These are phyloP conservation scores for Epipyxis sp. DNA, from an alignment of 108 stramenopile genomes.

Conservation along the genomic window DNA sequence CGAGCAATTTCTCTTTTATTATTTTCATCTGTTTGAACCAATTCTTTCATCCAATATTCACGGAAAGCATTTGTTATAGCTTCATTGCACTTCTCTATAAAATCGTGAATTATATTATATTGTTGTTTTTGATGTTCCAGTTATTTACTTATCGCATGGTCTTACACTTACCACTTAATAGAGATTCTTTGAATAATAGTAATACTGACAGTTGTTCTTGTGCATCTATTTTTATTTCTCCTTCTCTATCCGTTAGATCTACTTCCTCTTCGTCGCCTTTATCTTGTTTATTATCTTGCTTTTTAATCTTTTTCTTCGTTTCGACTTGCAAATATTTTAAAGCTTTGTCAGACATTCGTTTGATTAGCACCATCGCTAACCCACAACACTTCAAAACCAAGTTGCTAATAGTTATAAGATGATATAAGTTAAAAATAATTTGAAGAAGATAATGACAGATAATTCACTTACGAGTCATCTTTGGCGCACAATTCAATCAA, in stretches of 20 bases:
- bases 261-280: neutral
- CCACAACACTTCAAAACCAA: neutral
- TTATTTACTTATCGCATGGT: too few relatives aligned
- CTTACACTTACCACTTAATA: neutral
- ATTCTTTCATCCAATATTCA: neutral
- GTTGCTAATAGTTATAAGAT: neutral
- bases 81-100: conserved; percentile 5
- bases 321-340: neutral
- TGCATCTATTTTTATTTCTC: neutral
- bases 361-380: neutral
- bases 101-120: too few relatives aligned
- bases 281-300: neutral
- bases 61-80: conserved; percentile 20
- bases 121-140: too few relatives aligned
- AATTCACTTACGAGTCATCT: neutral
- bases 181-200: conserved; percentile 11
- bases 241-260: neutral
- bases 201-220: conserved; percentile 19
- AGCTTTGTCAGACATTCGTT: conserved; percentile 8
- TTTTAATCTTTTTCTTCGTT: neutral
- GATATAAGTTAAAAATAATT: neutral
- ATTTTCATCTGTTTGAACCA: neutral
- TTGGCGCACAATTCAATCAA: conserved; percentile 4
- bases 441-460: neutral
- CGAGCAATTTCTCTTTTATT: neutral